phyloP scores from a whole-genome alignment of 306 rosid species.

The Hippophae rhamnoides region DNA sequence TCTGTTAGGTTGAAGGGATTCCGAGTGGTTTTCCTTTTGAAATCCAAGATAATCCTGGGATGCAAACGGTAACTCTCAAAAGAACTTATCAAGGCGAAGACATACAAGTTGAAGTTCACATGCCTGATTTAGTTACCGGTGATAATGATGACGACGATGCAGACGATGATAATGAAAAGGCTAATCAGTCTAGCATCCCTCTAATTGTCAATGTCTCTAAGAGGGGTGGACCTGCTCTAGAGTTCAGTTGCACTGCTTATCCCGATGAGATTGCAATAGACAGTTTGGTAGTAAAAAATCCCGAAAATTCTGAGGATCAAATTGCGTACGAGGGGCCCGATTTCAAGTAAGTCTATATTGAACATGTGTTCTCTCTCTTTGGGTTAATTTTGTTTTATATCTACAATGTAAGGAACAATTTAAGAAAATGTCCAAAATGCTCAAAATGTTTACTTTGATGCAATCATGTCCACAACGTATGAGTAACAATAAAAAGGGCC shows the following conservation, averaged over 20 bases:
- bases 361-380: too few species aligned
- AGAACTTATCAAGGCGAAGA: constrained; percentile 68
- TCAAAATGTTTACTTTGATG: too few species aligned
- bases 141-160: constrained; percentile 26
- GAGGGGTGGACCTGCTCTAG: constrained; percentile 49
- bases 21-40: constrained; percentile 67
- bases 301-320: constrained; percentile 53
- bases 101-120: constrained; percentile 72
- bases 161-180: constrained; percentile 29
- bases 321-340: constrained; percentile 86
- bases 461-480: too few species aligned
- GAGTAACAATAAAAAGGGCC: too few species aligned
- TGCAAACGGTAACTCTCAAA: constrained; percentile 51
- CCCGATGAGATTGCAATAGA: constrained; percentile 71
- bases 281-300: constrained; percentile 55
- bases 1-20: constrained; percentile 47
- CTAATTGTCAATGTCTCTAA: constrained; percentile 59
- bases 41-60: constrained; percentile 52
- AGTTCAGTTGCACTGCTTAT: constrained; percentile 64
- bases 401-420: too few species aligned
- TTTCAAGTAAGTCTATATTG: constrained; percentile 44
- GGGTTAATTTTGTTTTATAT: too few species aligned
- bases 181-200: constrained; percentile 59
- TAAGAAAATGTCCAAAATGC: too few species aligned
- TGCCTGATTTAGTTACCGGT: constrained; percentile 81